These are phyloP conservation scores for Haberlea rhodopensis DNA, from an alignment of 257 asterid species.

Conservation along the genomic window DNA sequence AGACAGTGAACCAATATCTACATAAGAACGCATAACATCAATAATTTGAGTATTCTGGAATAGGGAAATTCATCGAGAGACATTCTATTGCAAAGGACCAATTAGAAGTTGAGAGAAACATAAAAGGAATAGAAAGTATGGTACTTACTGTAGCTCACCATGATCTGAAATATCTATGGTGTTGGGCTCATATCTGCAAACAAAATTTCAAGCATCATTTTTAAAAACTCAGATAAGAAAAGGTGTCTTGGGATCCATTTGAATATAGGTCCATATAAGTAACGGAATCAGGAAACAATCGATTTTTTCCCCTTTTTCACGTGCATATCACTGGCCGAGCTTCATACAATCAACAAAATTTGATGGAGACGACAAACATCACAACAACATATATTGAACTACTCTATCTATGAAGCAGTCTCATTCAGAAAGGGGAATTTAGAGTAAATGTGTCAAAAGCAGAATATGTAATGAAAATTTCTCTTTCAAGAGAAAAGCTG, in stretches of 20 bases:
- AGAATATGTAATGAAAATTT: background rate
- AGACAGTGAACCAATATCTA: conserved; percentile 97
- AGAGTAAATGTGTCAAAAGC: background rate
- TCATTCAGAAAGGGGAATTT: background rate
- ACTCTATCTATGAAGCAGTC: background rate
- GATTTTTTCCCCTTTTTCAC: background rate
- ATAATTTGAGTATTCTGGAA: conserved; percentile 11
- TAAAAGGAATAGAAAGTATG: conserved; percentile 16
- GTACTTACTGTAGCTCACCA: conserved; percentile 85
- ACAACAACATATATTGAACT: background rate
- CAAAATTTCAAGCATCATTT: conserved; percentile 9
- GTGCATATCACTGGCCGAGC: background rate
- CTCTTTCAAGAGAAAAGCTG: background rate
- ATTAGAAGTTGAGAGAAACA: conserved; percentile 4
- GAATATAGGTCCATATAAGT: background rate
- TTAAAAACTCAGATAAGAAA: conserved; percentile 5
- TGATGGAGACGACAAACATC: background rate
- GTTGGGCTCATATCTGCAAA: conserved; percentile 92
- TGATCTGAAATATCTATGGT: conserved; percentile 92
- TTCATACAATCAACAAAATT: background rate
- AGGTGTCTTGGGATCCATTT: background rate
- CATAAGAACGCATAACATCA: conserved; percentile 20
- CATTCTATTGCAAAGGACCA: conserved; percentile 4
- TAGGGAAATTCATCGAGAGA: background rate
- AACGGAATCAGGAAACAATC: background rate